These are phyloP conservation scores for Mortierella sp. DNA, from an alignment of 371 early-diverging fungal genomes.

Conservation along the genomic window DNA sequence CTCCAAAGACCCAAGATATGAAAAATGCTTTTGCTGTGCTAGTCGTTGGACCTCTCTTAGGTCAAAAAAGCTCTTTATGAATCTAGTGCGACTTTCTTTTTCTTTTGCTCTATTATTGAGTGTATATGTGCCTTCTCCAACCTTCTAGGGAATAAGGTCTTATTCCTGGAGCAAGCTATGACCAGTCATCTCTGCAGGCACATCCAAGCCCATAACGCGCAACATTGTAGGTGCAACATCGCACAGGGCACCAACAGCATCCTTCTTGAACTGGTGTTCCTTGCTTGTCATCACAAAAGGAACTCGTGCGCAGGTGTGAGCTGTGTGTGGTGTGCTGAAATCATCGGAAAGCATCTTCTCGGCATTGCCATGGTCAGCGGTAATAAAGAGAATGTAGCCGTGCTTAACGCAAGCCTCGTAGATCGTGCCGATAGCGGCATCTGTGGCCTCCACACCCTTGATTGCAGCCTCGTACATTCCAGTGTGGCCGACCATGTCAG, in stretches of 20 bases:
- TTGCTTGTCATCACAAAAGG: constrained; percentile 91
- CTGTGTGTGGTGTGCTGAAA: constrained; percentile 90
- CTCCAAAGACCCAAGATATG: no score
- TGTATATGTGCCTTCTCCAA: no score
- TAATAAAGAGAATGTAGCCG: constrained; percentile 95
- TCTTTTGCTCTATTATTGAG: no score
- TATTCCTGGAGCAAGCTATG: constrained; percentile 48
- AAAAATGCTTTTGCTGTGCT: no score
- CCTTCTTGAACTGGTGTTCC: constrained; percentile 60
- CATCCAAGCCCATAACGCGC: constrained; percentile 89
- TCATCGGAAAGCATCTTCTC: constrained; percentile 98
- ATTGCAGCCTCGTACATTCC: constrained; percentile 96
- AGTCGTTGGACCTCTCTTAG: no score
- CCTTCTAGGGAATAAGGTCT: no score
- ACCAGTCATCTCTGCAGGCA: constrained; percentile 98
- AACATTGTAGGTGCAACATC: constrained; percentile 99
- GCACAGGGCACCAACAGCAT: constrained; percentile 82
- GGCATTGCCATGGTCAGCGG: constrained; percentile 99
- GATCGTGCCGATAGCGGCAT: constrained; percentile 94
- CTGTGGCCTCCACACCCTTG: constrained; percentile 94
- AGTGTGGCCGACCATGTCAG: constrained; percentile 99
- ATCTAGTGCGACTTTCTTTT: no score
- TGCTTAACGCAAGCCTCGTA: constrained; percentile 91
- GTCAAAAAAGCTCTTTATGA: no score
- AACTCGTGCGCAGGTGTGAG: constrained; percentile 94